phyloP scores from a whole-genome alignment of 441 rosid species.

The Corymbia calophylla region DNA sequence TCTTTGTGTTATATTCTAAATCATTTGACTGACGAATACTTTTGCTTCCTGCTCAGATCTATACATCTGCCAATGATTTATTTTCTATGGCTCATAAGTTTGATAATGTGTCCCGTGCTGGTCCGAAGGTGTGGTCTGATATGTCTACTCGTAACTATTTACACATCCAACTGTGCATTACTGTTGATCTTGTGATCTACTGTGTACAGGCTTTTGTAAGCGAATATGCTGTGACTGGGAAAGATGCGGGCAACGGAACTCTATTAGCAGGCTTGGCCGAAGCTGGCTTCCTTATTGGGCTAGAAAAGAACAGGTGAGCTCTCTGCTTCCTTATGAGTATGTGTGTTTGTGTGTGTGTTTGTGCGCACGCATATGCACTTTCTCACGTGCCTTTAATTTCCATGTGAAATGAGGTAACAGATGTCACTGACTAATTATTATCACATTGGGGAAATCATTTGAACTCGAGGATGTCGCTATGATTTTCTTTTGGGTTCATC shows the following conservation, averaged over 20 bases:
- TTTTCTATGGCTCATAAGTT: slow-evolving; percentile 55
- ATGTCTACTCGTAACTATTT: background rate
- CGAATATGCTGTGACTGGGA: slow-evolving; percentile 80
- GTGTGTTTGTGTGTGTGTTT: no score
- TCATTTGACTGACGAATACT: no score
- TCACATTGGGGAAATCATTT: no score
- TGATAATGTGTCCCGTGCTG: slow-evolving; percentile 47
- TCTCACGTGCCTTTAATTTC: no score
- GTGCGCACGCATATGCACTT: no score
- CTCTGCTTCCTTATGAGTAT: background rate
- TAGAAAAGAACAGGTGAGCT: slow-evolving; percentile 76
- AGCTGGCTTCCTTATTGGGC: slow-evolving; percentile 77
- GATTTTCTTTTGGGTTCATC: no score
- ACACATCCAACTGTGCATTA: background rate
- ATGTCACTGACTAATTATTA: no score
- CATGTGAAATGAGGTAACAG: no score
- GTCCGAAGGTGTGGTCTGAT: slow-evolving; percentile 60
- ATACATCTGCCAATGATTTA: slow-evolving; percentile 51
- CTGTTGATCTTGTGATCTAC: background rate
- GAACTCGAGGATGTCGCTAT: no score
- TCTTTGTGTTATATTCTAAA: background rate
- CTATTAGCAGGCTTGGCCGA: slow-evolving; percentile 80
- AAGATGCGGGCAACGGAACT: slow-evolving; percentile 78
- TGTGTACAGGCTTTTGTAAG: slow-evolving; percentile 74
- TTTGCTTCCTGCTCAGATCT: slow-evolving; percentile 25